Conservation (phyloP, 768 basidiomycete species). For the Boletus fagicola region DNA sequence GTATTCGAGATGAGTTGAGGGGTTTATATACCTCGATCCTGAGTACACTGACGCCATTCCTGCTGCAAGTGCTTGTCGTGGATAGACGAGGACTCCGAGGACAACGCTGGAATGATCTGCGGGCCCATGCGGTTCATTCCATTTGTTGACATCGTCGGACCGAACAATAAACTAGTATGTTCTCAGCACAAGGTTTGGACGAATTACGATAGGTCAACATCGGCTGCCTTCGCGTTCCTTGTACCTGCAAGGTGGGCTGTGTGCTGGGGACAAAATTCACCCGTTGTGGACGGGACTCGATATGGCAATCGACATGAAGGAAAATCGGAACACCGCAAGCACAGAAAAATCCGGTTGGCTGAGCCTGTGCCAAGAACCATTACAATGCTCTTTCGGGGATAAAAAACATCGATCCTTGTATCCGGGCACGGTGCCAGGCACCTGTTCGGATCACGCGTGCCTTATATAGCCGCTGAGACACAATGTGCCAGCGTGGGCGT, state of each 20-base stretch:
- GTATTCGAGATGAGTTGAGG: background rate
- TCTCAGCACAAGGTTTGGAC: background rate
- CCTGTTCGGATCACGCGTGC: background rate
- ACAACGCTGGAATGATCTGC: background rate
- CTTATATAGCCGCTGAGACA: background rate
- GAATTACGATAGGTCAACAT: background rate
- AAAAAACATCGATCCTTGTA: background rate
- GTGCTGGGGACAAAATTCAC: background rate
- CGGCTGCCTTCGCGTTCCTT: background rate
- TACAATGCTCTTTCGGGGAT: background rate
- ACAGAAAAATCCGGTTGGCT: background rate
- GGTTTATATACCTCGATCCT: slow-evolving; percentile 15
- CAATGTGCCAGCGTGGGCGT: background rate
- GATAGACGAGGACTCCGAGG: slow-evolving; percentile 7
- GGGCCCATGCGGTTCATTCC: background rate
- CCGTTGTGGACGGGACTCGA: background rate
- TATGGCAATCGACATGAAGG: background rate
- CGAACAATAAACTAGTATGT: background rate
- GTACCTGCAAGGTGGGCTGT: background rate
- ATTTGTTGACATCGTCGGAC: background rate
- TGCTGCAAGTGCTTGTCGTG: too few species aligned
- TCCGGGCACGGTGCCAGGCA: background rate
- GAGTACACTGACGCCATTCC: background rate
- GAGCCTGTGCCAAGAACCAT: background rate
- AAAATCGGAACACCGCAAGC: background rate